These are phyloP conservation scores for Daphne laureola DNA, from an alignment of 441 rosid genomes.

Conservation along the genomic window DNA sequence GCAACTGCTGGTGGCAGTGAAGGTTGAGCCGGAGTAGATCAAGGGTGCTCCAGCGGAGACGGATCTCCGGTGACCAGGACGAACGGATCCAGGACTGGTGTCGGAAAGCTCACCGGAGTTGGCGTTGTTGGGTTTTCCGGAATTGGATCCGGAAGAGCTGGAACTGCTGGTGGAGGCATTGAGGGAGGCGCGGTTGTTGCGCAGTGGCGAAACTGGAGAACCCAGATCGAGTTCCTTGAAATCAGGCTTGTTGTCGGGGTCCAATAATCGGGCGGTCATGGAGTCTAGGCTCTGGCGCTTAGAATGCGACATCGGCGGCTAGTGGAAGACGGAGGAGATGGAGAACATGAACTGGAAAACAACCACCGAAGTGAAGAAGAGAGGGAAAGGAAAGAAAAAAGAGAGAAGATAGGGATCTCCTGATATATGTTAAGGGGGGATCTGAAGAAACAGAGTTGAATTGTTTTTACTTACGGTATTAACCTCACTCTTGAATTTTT, in stretches of 20 bases:
- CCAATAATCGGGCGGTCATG: slow-evolving; percentile 24
- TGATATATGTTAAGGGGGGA: background rate
- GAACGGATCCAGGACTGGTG: slow-evolving; percentile 30
- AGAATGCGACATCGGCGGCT: slow-evolving; percentile 28
- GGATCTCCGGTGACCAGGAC: slow-evolving; percentile 63
- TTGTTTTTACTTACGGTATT: too few species aligned
- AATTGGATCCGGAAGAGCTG: slow-evolving; percentile 37
- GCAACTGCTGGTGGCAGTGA: slow-evolving; percentile 18
- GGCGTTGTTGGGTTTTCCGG: slow-evolving; percentile 19
- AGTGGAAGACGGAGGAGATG: background rate
- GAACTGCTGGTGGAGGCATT: slow-evolving; percentile 33
- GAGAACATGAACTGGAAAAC: background rate
- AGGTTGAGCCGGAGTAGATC: slow-evolving; percentile 54
- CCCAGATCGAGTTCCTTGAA: slow-evolving; percentile 62
- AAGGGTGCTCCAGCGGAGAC: slow-evolving; percentile 58
- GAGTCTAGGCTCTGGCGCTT: slow-evolving; percentile 31
- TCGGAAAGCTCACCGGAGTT: slow-evolving; percentile 26
- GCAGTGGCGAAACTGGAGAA: slow-evolving; percentile 54
- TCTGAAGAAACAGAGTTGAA: background rate
- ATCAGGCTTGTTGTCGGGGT: slow-evolving; percentile 55
- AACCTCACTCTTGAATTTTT: too few species aligned
- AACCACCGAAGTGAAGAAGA: slow-evolving; percentile 3
- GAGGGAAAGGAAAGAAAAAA: background rate
- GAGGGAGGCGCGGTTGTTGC: slow-evolving; percentile 18
- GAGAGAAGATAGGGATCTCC: slow-evolving; percentile 6